phyloP scores from a whole-genome alignment of 306 rosid species.

The Rosa multiflora region DNA sequence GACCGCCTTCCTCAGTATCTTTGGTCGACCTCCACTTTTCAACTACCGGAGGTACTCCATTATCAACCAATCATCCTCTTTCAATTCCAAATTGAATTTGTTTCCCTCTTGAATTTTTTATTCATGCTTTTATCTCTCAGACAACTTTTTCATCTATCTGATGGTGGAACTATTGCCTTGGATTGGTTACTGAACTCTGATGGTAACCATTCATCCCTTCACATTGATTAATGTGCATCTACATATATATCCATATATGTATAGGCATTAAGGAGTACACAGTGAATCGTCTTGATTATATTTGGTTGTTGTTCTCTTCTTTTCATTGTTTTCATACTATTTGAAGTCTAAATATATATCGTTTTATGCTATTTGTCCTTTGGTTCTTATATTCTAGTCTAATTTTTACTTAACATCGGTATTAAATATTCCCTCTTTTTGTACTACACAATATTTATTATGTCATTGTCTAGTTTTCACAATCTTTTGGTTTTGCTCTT shows the following conservation, averaged over 20 bases:
- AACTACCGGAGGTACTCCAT: slow-evolving; percentile 56
- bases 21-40: slow-evolving; percentile 70
- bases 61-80: too few relatives aligned
- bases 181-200: slow-evolving; percentile 39
- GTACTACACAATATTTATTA: too few relatives aligned
- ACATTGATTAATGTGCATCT: neutral
- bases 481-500: too few relatives aligned
- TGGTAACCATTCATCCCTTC: slow-evolving; percentile 27
- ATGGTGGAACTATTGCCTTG: slow-evolving; percentile 48
- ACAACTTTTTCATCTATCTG: slow-evolving; percentile 30
- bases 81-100: too few relatives aligned
- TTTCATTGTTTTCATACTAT: neutral
- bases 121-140: slow-evolving; percentile 27
- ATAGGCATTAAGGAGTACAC: neutral
- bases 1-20: slow-evolving; percentile 64
- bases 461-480: too few relatives aligned
- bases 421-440: neutral
- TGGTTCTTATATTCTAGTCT: neutral
- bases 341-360: neutral
- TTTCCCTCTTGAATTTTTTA: neutral
- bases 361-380: neutral
- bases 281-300: neutral
- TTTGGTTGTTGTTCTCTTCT: neutral
- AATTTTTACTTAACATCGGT: neutral
- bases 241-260: too few relatives aligned